Evolutionary conservation across 2,329 filamentous ascomycete species (phyloP), one percentile per base, ranked within the genome.

Genomic region (Epichloe aotearoae): DNA sequence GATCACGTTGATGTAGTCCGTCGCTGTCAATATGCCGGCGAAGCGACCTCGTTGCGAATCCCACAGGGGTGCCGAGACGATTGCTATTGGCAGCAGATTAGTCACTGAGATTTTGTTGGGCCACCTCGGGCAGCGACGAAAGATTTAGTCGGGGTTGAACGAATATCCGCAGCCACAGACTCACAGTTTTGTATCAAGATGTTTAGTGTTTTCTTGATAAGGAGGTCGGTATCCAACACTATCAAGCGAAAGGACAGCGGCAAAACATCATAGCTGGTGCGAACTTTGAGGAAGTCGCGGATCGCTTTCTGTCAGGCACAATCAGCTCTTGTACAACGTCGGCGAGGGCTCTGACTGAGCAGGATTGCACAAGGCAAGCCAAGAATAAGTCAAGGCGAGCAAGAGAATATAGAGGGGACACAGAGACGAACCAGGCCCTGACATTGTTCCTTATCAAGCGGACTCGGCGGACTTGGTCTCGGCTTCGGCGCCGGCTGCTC

Each of bases 1-100:
- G 40, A 98, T 95, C 52, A 98, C 85, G 63, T 98, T 98, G 71
- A 98, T 94, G 67, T 93, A 98, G 70, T 98, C 93, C 54, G 89
- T 95, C 55, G 89, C 93, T 30, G 93, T 98, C 57, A 98, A 76
- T 46, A 98, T 79, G 39, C 93, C 93, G 40, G 91, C 93, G 68
- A 97, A 98, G 37, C 86, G 88, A 26, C 90, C 95, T 4, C 84
- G 87, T 57, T 86, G 84, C 26, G 91, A 96, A 68, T 98, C 90
- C 93, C 93, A 98, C 57, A 98, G 74, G 47, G 93, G 93, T 49
- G 93, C 93, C 33, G 93, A 98, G 51, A 98, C 93, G 65, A 98
- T 98, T 63, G 88, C 91, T 97, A 26, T 37, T 4, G 10, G 19
- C 15, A 20, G 19, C 6, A 36, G 37, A 33, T 55, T 38, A 56